These are phyloP conservation scores for Calvatia gigantea DNA, from an alignment of 768 basidiomycete genomes.

Conservation along the genomic window DNA sequence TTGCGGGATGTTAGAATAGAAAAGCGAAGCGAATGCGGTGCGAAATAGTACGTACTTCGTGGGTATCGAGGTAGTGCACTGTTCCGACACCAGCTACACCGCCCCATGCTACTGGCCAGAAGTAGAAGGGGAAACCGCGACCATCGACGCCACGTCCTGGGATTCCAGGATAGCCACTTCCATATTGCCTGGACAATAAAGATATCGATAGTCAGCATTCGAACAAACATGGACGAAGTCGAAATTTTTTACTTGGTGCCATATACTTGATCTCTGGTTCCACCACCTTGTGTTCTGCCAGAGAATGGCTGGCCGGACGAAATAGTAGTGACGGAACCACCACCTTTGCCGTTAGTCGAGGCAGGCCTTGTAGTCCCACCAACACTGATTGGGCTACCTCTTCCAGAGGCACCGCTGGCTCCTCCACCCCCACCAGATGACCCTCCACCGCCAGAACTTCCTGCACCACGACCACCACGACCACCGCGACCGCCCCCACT, in stretches of 20 bases:
- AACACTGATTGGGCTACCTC: not conserved
- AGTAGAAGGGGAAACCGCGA: slow-evolving; percentile 58
- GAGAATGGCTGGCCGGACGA: not conserved
- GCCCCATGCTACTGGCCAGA: slow-evolving; percentile 50
- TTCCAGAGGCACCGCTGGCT: not conserved
- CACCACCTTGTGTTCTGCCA: not conserved
- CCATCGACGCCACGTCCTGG: slow-evolving; percentile 41
- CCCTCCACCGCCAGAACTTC: too few relatives aligned
- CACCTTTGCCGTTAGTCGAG: not conserved
- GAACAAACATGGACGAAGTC: not conserved
- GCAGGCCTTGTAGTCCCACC: not conserved
- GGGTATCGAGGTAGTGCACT: slow-evolving; percentile 19
- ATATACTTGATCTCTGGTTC: not conserved
- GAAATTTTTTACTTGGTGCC: not conserved
- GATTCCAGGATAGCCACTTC: slow-evolving; percentile 59
- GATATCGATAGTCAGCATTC: not conserved
- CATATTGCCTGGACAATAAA: slow-evolving; percentile 22
- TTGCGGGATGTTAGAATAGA: not conserved
- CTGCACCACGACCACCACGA: not conserved
- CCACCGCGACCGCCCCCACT: too few relatives aligned
- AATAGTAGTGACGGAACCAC: not conserved
- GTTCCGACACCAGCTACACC: slow-evolving; percentile 16
- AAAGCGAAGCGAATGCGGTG: not conserved
- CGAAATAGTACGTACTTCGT: slow-evolving; percentile 33
- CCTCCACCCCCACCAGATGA: not conserved